Percentiles rank a stretch among this genome's conserved stretches.
phyloP scores from a whole-genome alignment of 2,329 filamentous ascomycete species.

The Pezicula carpinea region DNA sequence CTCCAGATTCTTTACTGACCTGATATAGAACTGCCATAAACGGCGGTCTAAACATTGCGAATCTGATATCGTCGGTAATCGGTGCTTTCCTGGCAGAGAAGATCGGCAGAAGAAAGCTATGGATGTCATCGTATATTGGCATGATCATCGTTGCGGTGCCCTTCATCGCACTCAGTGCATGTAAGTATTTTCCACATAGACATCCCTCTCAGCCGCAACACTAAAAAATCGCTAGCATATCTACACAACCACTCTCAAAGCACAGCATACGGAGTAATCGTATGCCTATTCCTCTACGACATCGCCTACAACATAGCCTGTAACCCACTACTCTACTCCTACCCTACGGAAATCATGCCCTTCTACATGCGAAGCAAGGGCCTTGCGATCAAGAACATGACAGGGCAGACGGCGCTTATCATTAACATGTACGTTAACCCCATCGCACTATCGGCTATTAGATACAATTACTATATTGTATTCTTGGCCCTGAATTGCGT shows the following conservation, averaged over 20 bases:
- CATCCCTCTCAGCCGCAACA: not conserved
- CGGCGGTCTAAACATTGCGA: slow-evolving; percentile 5
- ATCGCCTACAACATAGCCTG: not conserved
- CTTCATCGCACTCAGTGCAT: not conserved
- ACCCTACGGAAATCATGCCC: slow-evolving; percentile 58
- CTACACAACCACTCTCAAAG: not conserved
- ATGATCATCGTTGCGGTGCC: slow-evolving; percentile 7
- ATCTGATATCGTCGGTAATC: not conserved
- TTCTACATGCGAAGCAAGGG: slow-evolving; percentile 64
- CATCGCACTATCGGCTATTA: not conserved
- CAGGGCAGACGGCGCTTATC: not conserved
- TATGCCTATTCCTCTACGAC: slow-evolving; percentile 1
- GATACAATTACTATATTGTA: slow-evolving; percentile 11
- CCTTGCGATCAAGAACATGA: not conserved
- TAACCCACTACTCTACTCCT: slow-evolving; percentile 25
- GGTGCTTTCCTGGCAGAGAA: slow-evolving; percentile 5
- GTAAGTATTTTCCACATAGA: not conserved
- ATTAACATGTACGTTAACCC: slow-evolving; percentile 2
- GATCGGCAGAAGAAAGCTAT: slow-evolving; percentile 8
- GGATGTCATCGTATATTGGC: slow-evolving; percentile 8
- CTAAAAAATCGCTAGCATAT: not conserved
- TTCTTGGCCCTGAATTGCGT: slow-evolving; percentile 12
- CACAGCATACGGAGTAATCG: not conserved
- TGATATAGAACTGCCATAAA: slow-evolving; percentile 6
- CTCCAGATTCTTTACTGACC: not conserved